These are phyloP conservation scores for Hyphodiscus sp. DNA, from an alignment of 2,329 filamentous ascomycete species.

Conservation along the genomic window DNA sequence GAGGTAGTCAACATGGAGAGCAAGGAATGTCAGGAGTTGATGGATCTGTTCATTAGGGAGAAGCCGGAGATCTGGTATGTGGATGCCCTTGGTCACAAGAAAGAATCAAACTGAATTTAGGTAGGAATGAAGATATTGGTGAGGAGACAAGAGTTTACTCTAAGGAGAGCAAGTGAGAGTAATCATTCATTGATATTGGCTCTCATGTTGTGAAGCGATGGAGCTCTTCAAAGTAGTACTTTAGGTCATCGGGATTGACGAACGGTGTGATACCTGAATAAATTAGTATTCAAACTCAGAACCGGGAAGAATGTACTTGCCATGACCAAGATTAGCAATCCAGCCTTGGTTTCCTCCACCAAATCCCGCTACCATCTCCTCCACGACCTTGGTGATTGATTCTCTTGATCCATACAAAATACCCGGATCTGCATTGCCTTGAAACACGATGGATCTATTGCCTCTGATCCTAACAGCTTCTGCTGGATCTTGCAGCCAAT, in stretches of 20 bases:
- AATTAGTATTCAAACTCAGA: conserved; percentile 17
- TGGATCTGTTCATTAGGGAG: conserved; percentile 66
- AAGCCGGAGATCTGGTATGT: conserved; percentile 64
- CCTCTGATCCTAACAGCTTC: conserved; percentile 76
- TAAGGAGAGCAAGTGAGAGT: conserved; percentile 27
- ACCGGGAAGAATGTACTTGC: conserved; percentile 43
- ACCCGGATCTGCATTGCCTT: conserved; percentile 94
- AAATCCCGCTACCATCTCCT: conserved; percentile 85
- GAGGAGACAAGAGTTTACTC: conserved; percentile 38
- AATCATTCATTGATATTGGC: conserved; percentile 10
- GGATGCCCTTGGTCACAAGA: conserved; percentile 7
- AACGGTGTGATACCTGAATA: conserved; percentile 78
- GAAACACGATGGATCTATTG: conserved; percentile 68
- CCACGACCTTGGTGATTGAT: conserved; percentile 74
- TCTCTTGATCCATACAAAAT: conserved; percentile 80
- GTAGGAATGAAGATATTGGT: conserved; percentile 54
- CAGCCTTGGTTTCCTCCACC: conserved; percentile 76
- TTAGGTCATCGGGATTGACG: conserved; percentile 88
- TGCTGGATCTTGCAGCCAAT: conserved; percentile 88
- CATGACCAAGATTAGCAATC: conserved; percentile 96
- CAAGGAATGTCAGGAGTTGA: conserved; percentile 57
- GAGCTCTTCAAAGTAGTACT: conserved; percentile 90
- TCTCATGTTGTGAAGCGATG: conserved; percentile 54
- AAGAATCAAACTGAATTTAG: conserved; percentile 1
- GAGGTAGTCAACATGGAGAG: conserved; percentile 67